Percentiles rank a stretch among this genome's conserved stretches.
phyloP scores from a whole-genome alignment of 441 rosid species.

The Lepidium campestre region DNA sequence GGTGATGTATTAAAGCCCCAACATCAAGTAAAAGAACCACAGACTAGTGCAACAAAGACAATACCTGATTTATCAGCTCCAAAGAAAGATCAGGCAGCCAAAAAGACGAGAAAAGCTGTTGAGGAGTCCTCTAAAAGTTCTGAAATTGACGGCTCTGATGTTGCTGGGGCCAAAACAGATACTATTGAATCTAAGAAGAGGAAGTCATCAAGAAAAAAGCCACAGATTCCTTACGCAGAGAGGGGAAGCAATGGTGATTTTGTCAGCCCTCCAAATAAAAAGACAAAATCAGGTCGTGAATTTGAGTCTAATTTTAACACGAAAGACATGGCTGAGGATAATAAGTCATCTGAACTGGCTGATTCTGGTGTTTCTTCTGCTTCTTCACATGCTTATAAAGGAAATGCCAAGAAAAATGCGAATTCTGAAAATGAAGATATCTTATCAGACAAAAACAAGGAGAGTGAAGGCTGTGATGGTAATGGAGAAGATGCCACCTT shows the following conservation, averaged over 20 bases:
- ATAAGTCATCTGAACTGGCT: constrained; percentile 12
- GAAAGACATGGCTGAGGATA: background rate
- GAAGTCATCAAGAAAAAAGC: constrained; percentile 60
- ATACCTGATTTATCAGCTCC: constrained; percentile 18
- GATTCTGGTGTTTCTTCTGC: constrained; percentile 12
- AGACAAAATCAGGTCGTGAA: constrained; percentile 6
- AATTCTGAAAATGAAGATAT: constrained; percentile 9
- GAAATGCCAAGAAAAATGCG: background rate
- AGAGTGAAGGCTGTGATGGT: constrained; percentile 1
- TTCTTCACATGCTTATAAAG: constrained; percentile 1
- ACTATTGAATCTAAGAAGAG: constrained; percentile 28
- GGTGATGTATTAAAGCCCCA: constrained; percentile 13
- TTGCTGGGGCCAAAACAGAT: constrained; percentile 40
- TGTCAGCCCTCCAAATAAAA: constrained; percentile 30
- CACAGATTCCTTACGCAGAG: constrained; percentile 50
- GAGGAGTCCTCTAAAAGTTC: constrained; percentile 54
- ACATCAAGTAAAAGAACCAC: constrained; percentile 3
- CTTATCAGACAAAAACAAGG: constrained; percentile 13
- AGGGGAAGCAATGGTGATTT: constrained; percentile 40
- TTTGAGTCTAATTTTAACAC: background rate
- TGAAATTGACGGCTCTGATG: constrained; percentile 37
- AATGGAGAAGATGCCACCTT: constrained; percentile 13
- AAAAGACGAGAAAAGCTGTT: constrained; percentile 37
- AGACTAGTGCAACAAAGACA: constrained; percentile 1
- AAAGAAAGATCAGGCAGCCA: constrained; percentile 9